Base-by-base conservation (phyloP, 306 rosid genomes). In the Lathyrus tuberosus region DNA sequence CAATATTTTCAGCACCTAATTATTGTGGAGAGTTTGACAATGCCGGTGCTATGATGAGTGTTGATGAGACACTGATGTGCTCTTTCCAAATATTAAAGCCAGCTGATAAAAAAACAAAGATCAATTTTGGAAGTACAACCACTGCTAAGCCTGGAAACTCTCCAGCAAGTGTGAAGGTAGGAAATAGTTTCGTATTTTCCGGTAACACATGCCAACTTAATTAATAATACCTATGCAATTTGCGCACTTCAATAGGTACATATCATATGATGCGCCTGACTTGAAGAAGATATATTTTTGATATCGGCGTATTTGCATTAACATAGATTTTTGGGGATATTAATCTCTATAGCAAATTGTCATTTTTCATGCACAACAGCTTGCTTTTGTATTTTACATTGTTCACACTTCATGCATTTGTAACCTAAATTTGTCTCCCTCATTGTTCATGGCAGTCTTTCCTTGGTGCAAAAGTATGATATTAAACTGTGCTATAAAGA, bases 11-110 rank as follows among this genome's bases (percentile, higher is more conserved):
- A 14, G 98, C 97, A 10, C 96, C 98, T 49, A 93, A 93, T 84
- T 93, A 93, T 74, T 93, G 96, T 81, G 98, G 98, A 70, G 96
- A 93, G 62, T 90, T 90, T 63, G 94, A 90, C 80, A 93, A 93
- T 78, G 97, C 98, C 17, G 98, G 98, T 38, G 98, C 98, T 42
- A 93, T 93, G 98, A 93, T 92, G 98, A 92, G 98, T 41, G 98
- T 90, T 76, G 98, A 92, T 46, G 96, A 90, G 61, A 88, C 96
- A 14, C 84, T 93, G 15, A 93, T 93, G 98, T 93, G 98, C 77
- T 93, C 98, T 52, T 93, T 93, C 80, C 98, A 93, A 88, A 90
- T 93, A 79, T 79, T 93, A 69, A 90, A 90, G 82, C 91, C 98
- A 6, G 84, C 96, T 31, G 93, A 93, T 20, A 88, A 83, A 77